Percentiles rank a stretch among this genome's conserved stretches.
phyloP scores from a whole-genome alignment of 2,329 filamentous ascomycete species.

The Aaosphaeria arxii region DNA sequence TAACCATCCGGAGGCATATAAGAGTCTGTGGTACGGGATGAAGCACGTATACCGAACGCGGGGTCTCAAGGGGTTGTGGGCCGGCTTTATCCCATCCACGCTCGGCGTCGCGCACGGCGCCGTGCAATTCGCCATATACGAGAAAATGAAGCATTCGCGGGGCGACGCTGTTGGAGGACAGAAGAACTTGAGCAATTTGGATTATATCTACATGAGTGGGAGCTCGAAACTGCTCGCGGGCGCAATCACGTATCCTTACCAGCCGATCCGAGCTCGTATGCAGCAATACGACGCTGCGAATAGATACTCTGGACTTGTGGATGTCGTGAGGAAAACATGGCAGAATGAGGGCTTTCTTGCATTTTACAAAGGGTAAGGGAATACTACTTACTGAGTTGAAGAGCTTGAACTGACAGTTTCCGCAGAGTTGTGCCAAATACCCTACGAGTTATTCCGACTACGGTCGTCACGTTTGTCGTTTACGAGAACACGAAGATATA shows the following conservation, averaged over 20 bases:
- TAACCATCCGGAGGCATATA: conserved; percentile 73
- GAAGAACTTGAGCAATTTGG: conserved; percentile 62
- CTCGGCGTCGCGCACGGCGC: conserved; percentile 89
- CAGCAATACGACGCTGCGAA: conserved; percentile 83
- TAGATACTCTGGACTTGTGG: conserved; percentile 68
- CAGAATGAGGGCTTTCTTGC: conserved; percentile 73
- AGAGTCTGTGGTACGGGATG: conserved; percentile 70
- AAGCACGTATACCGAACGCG: conserved; percentile 65
- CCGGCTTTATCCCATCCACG: conserved; percentile 77
- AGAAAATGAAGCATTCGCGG: conserved; percentile 66
- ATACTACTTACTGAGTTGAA: not conserved
- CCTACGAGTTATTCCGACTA: conserved; percentile 87
- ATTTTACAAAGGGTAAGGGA: conserved; percentile 75
- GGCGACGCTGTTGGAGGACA: conserved; percentile 33
- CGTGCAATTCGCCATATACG: conserved; percentile 94
- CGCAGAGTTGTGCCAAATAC: conserved; percentile 72
- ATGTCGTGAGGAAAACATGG: conserved; percentile 74
- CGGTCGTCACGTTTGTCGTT: conserved; percentile 93
- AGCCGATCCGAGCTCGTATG: conserved; percentile 82
- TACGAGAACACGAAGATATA: conserved; percentile 90
- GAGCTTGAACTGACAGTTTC: not conserved
- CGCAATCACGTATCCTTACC: conserved; percentile 90
- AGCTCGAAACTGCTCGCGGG: conserved; percentile 83
- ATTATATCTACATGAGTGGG: conserved; percentile 78
- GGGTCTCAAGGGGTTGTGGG: conserved; percentile 79